Evolutionary conservation across 306 rosid species (phyloP).

Genomic region (Quercus agrifolia): DNA sequence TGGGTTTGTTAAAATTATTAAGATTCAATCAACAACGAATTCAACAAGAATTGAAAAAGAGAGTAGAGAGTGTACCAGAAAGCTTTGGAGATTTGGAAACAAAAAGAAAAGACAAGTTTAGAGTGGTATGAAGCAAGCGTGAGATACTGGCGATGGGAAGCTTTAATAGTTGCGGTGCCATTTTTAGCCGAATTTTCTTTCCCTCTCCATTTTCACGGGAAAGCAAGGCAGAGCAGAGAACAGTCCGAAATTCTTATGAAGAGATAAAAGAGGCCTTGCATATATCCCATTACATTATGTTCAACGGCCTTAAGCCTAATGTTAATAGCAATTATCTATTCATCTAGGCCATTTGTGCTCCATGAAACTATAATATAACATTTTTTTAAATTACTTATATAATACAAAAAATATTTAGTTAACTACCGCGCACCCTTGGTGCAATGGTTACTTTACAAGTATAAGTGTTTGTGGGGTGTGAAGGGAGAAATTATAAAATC

Average conservation of each 20-base stretch:
- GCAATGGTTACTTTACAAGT: too few relatives aligned
- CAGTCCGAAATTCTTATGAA: neutral
- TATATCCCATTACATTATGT: too few relatives aligned
- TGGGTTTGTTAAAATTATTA: conserved; percentile 4
- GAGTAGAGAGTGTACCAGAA: conserved; percentile 11
- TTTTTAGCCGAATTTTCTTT: neutral
- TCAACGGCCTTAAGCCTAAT: neutral
- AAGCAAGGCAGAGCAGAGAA: neutral
- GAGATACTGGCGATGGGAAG: conserved; percentile 26
- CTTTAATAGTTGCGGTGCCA: conserved; percentile 54
- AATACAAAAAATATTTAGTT: too few relatives aligned
- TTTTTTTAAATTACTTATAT: too few relatives aligned
- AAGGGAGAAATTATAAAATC: too few relatives aligned
- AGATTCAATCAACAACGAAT: neutral
- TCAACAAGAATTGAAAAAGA: too few relatives aligned
- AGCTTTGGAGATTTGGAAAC: conserved; percentile 20
- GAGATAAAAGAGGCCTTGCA: neutral
- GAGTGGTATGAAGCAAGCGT: conserved; percentile 23
- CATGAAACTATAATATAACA: too few relatives aligned
- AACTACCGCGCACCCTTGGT: too few relatives aligned
- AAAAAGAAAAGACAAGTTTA: conserved; percentile 26
- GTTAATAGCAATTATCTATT: too few relatives aligned
- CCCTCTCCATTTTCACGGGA: neutral
- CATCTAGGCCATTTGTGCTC: too few relatives aligned
- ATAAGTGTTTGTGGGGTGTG: too few relatives aligned